Conservation (phyloP, 1,284 basidiomycete species). For the Ceratobasidium sp. region DNA sequence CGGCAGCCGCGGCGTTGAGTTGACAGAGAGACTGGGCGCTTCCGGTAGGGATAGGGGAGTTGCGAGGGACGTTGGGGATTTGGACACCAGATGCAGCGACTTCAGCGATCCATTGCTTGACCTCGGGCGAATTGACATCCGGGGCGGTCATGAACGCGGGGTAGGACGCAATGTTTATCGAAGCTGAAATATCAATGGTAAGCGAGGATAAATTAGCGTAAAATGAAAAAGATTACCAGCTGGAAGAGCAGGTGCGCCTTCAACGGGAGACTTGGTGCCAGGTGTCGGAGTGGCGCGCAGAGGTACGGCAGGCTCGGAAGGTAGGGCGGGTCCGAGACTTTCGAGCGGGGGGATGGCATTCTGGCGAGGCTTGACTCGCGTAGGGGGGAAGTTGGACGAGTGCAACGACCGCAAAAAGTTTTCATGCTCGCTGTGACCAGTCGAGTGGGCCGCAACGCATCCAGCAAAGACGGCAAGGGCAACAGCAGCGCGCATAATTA, state of each 20-base stretch:
- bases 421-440: slow-evolving; percentile 21
- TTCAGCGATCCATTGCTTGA: slow-evolving; percentile 58
- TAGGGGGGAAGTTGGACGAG: slow-evolving; percentile 40
- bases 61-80: slow-evolving; percentile 52
- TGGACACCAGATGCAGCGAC: slow-evolving; percentile 45
- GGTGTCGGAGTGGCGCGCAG: slow-evolving; percentile 50
- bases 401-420: slow-evolving; percentile 40
- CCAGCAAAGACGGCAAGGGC: slow-evolving; percentile 11
- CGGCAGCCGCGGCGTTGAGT: slow-evolving; percentile 43
- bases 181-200: slow-evolving; percentile 24
- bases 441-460: slow-evolving; percentile 18
- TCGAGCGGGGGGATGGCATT: slow-evolving; percentile 34
- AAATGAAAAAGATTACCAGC: slow-evolving; percentile 45
- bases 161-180: slow-evolving; percentile 44
- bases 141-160: slow-evolving; percentile 56
- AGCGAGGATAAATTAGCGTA: slow-evolving; percentile 4
- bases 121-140: slow-evolving; percentile 58
- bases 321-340: slow-evolving; percentile 21
- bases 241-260: slow-evolving; percentile 51
- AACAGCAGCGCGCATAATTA: slow-evolving; percentile 36
- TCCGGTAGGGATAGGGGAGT: slow-evolving; percentile 48
- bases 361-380: slow-evolving; percentile 21
- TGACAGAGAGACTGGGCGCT: slow-evolving; percentile 36
- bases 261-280: slow-evolving; percentile 50
- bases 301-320: slow-evolving; percentile 36